Percentiles rank a stretch among this genome's conserved stretches.
Evolutionary conservation across 345 rosid genomes (phyloP).

Genomic region (Eucalyptus marginata): DNA sequence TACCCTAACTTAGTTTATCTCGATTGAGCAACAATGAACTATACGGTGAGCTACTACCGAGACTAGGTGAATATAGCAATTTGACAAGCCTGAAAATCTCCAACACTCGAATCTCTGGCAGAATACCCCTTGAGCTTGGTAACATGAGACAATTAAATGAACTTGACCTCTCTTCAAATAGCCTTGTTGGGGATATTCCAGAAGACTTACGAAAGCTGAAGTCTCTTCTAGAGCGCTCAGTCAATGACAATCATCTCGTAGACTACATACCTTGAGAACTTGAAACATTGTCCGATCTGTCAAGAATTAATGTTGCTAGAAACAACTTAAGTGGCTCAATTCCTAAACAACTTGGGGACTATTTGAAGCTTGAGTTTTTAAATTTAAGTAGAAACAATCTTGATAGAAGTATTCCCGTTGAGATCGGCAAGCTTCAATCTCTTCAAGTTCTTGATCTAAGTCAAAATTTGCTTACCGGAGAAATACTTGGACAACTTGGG

Average conservation of each 20-base stretch:
- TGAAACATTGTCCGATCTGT: not conserved
- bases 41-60: not conserved
- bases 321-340: not conserved
- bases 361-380: no score
- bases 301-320: not conserved
- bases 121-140: not conserved
- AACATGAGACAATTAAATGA: not conserved
- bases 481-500: no score
- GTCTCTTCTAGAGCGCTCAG: not conserved
- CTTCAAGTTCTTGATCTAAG: no score
- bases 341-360: no score
- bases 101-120: not conserved
- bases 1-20: not conserved
- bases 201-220: not conserved
- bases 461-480: no score
- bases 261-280: not conserved
- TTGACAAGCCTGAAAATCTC: not conserved
- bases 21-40: not conserved
- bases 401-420: no score
- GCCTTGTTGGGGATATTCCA: not conserved
- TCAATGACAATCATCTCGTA: not conserved
- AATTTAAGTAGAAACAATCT: no score
- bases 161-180: constrained; percentile 2
- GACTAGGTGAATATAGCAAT: not conserved
- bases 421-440: no score